phyloP scores from a whole-genome alignment of 139 green algal species.

The Microglena sp. region DNA sequence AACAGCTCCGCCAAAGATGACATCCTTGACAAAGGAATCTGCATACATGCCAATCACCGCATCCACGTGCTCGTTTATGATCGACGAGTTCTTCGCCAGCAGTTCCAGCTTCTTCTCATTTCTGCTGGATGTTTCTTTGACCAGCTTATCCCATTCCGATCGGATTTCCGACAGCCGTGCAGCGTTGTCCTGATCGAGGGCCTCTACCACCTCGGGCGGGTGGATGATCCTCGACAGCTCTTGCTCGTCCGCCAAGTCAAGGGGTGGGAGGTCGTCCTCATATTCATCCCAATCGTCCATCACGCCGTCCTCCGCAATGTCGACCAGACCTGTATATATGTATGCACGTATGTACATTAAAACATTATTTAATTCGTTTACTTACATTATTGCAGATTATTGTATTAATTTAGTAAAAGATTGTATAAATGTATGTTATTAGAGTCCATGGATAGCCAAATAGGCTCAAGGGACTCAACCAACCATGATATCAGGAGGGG shows the following conservation, averaged over 20 bases:
- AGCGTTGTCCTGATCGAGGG: conserved; percentile 18
- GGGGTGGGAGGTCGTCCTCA: not conserved
- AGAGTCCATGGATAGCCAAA: no score
- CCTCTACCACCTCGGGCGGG: conserved; percentile 22
- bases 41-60: conserved; percentile 21
- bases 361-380: no score
- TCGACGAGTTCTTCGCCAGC: conserved; percentile 2
- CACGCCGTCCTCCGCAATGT: conserved; percentile 7
- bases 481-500: no score
- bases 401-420: no score
- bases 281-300: conserved; percentile 16
- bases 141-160: conserved; percentile 16
- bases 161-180: conserved; percentile 17
- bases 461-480: no score
- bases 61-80: conserved; percentile 5
- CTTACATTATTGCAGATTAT: no score
- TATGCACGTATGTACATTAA: not conserved
- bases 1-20: conserved; percentile 14
- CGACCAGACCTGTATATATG: not conserved
- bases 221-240: conserved; percentile 21
- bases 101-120: conserved; percentile 11
- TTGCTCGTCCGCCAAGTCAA: conserved; percentile 16
- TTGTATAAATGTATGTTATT: no score
- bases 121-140: conserved; percentile 10
- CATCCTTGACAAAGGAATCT: conserved; percentile 18